A percentile compares a stretch with the other conserved stretches of the same genome.
Evolutionary conservation across 1,284 basidiomycete genomes (phyloP).

Genomic region (Quambalaria eucalypti): DNA sequence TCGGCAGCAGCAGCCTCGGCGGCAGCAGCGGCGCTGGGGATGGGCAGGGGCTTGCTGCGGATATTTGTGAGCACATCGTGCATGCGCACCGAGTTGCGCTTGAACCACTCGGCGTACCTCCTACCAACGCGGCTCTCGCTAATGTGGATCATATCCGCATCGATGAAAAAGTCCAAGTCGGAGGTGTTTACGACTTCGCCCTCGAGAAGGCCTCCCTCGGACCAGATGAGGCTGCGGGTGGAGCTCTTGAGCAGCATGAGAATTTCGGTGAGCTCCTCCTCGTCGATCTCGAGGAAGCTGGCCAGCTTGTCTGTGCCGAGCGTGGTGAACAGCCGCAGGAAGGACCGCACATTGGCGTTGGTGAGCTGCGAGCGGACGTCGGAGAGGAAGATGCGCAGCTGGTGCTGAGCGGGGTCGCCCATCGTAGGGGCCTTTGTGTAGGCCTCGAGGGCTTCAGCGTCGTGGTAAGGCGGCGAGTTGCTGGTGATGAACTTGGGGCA

Average conservation of each 20-base stretch:
- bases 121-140: slow-evolving; percentile 84
- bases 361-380: slow-evolving; percentile 67
- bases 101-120: slow-evolving; percentile 91
- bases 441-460: slow-evolving; percentile 58
- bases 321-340: slow-evolving; percentile 90
- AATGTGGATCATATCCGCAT: slow-evolving; percentile 93
- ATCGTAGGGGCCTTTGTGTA: slow-evolving; percentile 52
- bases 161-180: slow-evolving; percentile 89
- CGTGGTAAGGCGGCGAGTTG: slow-evolving; percentile 79
- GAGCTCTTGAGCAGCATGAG: slow-evolving; percentile 93
- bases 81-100: slow-evolving; percentile 54
- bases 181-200: slow-evolving; percentile 80
- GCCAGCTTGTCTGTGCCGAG: slow-evolving; percentile 85
- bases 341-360: slow-evolving; percentile 75
- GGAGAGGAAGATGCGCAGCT: slow-evolving; percentile 70
- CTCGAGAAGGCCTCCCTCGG: slow-evolving; percentile 61
- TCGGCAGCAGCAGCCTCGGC: slow-evolving; percentile 1
- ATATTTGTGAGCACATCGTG: slow-evolving; percentile 29
- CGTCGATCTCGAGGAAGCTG: slow-evolving; percentile 71
- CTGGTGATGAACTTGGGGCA: slow-evolving; percentile 94
- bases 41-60: slow-evolving; percentile 31
- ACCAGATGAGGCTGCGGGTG: slow-evolving; percentile 57
- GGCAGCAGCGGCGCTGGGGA: slow-evolving; percentile 6
- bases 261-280: slow-evolving; percentile 89
- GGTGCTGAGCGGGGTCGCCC: slow-evolving; percentile 70